These are phyloP conservation scores for Ambrosia hybrid DNA, from an alignment of 140 eudicot genomes.

Conservation along the genomic window DNA sequence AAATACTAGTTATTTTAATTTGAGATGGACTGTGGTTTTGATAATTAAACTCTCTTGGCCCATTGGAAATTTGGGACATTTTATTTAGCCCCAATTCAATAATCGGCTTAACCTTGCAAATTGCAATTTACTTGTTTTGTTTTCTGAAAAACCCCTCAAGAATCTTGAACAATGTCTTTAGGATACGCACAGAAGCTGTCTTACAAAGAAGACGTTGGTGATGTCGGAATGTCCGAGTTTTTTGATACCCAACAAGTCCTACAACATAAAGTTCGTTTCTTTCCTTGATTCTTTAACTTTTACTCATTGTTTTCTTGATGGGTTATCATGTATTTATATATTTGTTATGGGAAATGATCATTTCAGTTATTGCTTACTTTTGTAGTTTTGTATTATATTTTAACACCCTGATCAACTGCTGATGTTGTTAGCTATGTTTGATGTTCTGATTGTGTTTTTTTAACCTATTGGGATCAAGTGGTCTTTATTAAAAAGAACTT, in stretches of 20 bases:
- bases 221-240: constrained; percentile 89
- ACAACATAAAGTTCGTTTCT: constrained; percentile 58
- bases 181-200: constrained; percentile 99
- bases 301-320: constrained; percentile 15
- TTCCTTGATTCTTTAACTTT: not conserved
- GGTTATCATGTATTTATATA: constrained; percentile 12
- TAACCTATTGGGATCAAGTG: no score
- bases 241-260: constrained; percentile 68
- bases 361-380: not conserved
- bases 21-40: no score
- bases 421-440: not conserved
- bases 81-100: not conserved
- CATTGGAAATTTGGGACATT: constrained; percentile 10
- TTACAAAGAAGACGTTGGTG: constrained; percentile 87
- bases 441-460: not conserved
- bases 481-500: no score
- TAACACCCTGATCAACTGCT: not conserved
- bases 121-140: not conserved
- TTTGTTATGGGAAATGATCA: not conserved
- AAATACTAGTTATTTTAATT: no score
- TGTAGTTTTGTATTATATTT: not conserved
- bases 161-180: constrained; percentile 63
- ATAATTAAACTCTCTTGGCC: not conserved
- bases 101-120: not conserved
- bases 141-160: constrained; percentile 3